Conservation (phyloP, 2,329 filamentous ascomycete species). For the Fusarium begoniae region DNA sequence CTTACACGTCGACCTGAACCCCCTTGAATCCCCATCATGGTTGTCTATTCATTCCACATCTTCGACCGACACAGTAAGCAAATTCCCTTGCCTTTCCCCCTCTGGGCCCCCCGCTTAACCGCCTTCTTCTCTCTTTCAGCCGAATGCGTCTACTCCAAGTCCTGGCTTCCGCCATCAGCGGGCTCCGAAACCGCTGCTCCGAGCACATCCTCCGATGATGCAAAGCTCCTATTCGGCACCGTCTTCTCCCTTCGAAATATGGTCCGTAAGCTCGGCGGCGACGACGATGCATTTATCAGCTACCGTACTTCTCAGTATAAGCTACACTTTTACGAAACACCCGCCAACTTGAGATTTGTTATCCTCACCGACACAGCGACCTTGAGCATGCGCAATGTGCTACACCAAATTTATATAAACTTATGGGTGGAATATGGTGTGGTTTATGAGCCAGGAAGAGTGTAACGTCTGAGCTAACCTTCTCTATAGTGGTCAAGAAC, state of each 20-base stretch:
- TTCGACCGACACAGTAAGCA: constrained; percentile 95
- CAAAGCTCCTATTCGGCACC: constrained; percentile 96
- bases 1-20: not conserved
- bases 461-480: not conserved
- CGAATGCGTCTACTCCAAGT: constrained; percentile 95
- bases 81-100: constrained; percentile 34
- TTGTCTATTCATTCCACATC: constrained; percentile 97
- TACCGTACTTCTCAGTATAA: constrained; percentile 97
- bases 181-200: constrained; percentile 29
- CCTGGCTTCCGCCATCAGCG: constrained; percentile 72
- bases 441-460: constrained; percentile 38
- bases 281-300: constrained; percentile 93
- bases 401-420: constrained; percentile 99
- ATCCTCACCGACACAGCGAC: constrained; percentile 93
- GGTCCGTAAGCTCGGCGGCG: constrained; percentile 92
- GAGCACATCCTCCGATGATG: constrained; percentile 73
- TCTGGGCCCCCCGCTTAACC: constrained; percentile 15
- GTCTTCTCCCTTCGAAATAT: constrained; percentile 97
- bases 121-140: constrained; percentile 62
- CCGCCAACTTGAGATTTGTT: constrained; percentile 93
- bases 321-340: constrained; percentile 98
- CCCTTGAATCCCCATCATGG: constrained; percentile 67
- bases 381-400: constrained; percentile 88
- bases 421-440: constrained; percentile 94
- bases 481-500: constrained; percentile 71